Percentiles rank a stretch among this genome's conserved stretches.
phyloP scores from a whole-genome alignment of 2,329 filamentous ascomycete species.

The Biscogniauxia sp. region DNA sequence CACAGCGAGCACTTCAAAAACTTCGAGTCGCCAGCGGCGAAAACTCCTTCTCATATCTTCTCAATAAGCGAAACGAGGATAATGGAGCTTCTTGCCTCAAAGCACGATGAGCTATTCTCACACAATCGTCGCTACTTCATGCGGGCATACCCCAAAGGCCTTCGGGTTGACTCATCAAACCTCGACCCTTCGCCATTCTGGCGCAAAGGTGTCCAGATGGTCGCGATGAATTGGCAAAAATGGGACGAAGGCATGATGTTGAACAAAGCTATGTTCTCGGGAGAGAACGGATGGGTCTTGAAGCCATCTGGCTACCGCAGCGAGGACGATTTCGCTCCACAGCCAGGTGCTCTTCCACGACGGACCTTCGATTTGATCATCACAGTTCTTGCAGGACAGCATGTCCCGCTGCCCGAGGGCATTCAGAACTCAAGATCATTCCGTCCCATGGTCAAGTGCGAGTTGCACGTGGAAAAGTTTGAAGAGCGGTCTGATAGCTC shows the following conservation, averaged over 20 bases:
- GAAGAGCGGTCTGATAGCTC: slow-evolving; percentile 34
- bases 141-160: slow-evolving; percentile 82
- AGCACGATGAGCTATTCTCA: slow-evolving; percentile 71
- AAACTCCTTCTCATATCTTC: slow-evolving; percentile 69
- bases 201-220: slow-evolving; percentile 96
- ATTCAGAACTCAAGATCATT: slow-evolving; percentile 54
- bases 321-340: slow-evolving; percentile 37
- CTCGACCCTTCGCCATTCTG: slow-evolving; percentile 90
- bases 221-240: slow-evolving; percentile 95
- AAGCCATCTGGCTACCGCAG: slow-evolving; percentile 75
- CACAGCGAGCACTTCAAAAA: slow-evolving; percentile 77
- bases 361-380: slow-evolving; percentile 66
- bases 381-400: slow-evolving; percentile 73
- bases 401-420: slow-evolving; percentile 59
- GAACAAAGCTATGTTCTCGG: slow-evolving; percentile 96
- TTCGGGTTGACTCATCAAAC: slow-evolving; percentile 84
- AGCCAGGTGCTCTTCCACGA: slow-evolving; percentile 46
- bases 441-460: slow-evolving; percentile 73
- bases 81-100: slow-evolving; percentile 52
- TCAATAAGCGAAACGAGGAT: slow-evolving; percentile 86
- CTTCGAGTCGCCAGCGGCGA: slow-evolving; percentile 63
- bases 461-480: slow-evolving; percentile 73
- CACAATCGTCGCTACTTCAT: slow-evolving; percentile 90
- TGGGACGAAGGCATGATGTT: slow-evolving; percentile 93
- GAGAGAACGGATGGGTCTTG: slow-evolving; percentile 77